Evolutionary conservation across 345 rosid genomes (phyloP).

Genomic region (Erucastrum elatum): DNA sequence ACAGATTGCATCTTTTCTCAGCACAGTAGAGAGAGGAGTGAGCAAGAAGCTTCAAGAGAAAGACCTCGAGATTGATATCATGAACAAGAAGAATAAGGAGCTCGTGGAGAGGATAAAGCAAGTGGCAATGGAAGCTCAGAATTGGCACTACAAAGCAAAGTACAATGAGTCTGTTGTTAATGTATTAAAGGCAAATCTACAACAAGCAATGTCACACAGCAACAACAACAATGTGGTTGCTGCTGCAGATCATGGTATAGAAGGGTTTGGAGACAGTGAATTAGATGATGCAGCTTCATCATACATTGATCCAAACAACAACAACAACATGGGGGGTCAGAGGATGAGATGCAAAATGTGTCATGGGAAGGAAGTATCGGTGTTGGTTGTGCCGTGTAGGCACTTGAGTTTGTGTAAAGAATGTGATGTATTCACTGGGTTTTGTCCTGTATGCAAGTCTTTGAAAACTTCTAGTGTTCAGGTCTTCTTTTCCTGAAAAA

Average conservation of each 20-base stretch:
- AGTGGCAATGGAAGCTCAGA: slow-evolving; percentile 53
- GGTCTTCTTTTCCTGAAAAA: slow-evolving; percentile 44
- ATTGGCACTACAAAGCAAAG: slow-evolving; percentile 71
- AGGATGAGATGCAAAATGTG: slow-evolving; percentile 57
- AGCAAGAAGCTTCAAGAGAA: slow-evolving; percentile 61
- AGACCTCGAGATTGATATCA: slow-evolving; percentile 56
- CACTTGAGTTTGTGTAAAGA: slow-evolving; percentile 74
- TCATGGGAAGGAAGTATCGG: slow-evolving; percentile 52
- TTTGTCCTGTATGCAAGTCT: slow-evolving; percentile 63
- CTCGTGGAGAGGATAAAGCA: slow-evolving; percentile 63
- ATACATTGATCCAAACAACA: slow-evolving; percentile 45
- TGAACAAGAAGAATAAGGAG: slow-evolving; percentile 63
- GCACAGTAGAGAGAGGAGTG: slow-evolving; percentile 56
- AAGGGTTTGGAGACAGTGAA: slow-evolving; percentile 83
- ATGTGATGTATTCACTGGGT: slow-evolving; percentile 49
- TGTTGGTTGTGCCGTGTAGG: slow-evolving; percentile 66
- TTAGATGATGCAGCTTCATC: slow-evolving; percentile 63
- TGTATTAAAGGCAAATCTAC: slow-evolving; percentile 57
- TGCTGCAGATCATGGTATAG: slow-evolving; percentile 49
- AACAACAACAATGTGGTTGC: slow-evolving; percentile 31
- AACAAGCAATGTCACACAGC: slow-evolving; percentile 58
- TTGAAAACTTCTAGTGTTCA: slow-evolving; percentile 58
- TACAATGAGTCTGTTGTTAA: slow-evolving; percentile 67
- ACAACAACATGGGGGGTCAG: slow-evolving; percentile 19
- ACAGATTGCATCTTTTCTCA: slow-evolving; percentile 55